phyloP scores from a whole-genome alignment of 129 eudicot genomes.

The Lactuca sativa region DNA sequence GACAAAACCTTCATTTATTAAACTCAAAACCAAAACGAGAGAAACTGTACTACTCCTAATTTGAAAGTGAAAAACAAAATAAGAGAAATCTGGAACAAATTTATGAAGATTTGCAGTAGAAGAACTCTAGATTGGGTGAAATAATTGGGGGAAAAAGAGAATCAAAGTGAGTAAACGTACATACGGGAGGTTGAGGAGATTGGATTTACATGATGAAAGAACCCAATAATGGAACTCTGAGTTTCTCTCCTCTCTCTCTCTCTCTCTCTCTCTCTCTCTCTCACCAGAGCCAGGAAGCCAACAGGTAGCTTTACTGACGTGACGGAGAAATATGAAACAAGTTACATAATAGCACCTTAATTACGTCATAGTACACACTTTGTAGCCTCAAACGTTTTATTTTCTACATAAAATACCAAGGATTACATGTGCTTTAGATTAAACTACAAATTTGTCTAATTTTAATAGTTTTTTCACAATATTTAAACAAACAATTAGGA shows the following conservation, averaged over 20 bases:
- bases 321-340: slow-evolving; percentile 11
- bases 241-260: slow-evolving; percentile 10
- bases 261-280: slow-evolving; percentile 31
- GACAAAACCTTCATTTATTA: neutral
- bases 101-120: slow-evolving; percentile 20
- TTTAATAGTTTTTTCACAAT: no score
- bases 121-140: slow-evolving; percentile 12
- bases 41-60: neutral
- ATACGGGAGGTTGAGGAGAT: slow-evolving; percentile 21
- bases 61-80: neutral
- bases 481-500: no score
- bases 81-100: slow-evolving; percentile 2
- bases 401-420: neutral
- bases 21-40: neutral
- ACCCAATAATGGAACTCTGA: slow-evolving; percentile 27
- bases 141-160: slow-evolving; percentile 14
- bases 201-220: slow-evolving; percentile 37
- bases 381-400: neutral
- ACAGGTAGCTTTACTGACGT: slow-evolving; percentile 21
- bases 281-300: slow-evolving; percentile 30
- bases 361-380: neutral
- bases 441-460: no score
- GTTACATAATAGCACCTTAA: slow-evolving; percentile 1
- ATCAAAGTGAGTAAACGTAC: slow-evolving; percentile 21
- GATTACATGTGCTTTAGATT: neutral